These are phyloP conservation scores for Trichoderma sp. DNA, from an alignment of 2,329 filamentous ascomycete genomes.

Conservation along the genomic window DNA sequence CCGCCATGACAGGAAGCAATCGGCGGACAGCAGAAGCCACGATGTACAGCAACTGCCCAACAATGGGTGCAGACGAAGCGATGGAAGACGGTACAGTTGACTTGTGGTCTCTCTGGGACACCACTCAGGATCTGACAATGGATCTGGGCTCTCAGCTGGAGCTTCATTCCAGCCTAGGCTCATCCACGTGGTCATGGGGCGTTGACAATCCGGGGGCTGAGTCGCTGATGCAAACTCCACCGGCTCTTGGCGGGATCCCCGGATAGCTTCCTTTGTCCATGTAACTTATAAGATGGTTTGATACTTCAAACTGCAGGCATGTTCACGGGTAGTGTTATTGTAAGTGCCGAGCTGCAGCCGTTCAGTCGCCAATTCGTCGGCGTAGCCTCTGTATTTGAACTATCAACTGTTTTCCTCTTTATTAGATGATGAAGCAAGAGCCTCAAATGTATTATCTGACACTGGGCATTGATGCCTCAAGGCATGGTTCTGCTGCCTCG, in stretches of 20 bases:
- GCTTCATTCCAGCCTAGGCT: conserved; percentile 18
- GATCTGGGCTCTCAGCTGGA: conserved; percentile 19
- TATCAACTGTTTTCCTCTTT: no score
- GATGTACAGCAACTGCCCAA: conserved; percentile 5
- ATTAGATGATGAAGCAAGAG: no score
- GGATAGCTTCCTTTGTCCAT: neutral
- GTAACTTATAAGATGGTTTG: neutral
- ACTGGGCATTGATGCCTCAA: no score
- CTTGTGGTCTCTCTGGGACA: conserved; percentile 23
- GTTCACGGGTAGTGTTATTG: no score
- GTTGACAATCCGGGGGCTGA: conserved; percentile 14
- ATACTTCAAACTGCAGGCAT: no score
- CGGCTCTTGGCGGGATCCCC: conserved; percentile 4
- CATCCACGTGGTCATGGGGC: conserved; percentile 18
- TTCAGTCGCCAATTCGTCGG: no score
- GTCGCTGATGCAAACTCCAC: conserved; percentile 9
- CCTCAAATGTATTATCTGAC: no score
- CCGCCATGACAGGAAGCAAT: conserved; percentile 10
- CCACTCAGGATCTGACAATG: conserved; percentile 21
- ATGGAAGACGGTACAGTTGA: conserved; percentile 8
- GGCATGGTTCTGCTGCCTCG: no score
- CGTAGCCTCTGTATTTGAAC: no score
- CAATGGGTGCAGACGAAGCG: neutral
- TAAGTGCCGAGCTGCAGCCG: no score
- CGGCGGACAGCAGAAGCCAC: neutral